Evolutionary conservation across 2,329 filamentous ascomycete genomes (phyloP), one percentile per base, ranked within the genome.

Genomic region (Penicillium italicum): DNA sequence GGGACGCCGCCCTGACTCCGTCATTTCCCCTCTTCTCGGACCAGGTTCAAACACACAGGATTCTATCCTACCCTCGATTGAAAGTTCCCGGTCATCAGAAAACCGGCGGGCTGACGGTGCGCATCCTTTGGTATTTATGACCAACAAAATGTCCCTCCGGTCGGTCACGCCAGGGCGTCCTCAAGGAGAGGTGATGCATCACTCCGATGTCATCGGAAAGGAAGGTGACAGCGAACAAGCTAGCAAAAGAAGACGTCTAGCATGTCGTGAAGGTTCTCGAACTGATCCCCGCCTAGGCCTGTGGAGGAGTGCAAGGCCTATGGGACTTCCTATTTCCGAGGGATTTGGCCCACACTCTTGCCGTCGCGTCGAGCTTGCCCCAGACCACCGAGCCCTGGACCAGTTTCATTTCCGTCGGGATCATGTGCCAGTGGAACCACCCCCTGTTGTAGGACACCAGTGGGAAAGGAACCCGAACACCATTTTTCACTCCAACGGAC

Each of bases 1-100:
- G 51, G 58, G 62, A 30, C 56, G 59, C 42, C 58, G 56, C 12
- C 37, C 60, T 43, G 62, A 61, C 34, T 30, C 55, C 31, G 46
- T 58, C 28, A 55, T 44, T 41, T 50, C 62, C 37, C 57, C 56
- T 48, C 59, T 60, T 45, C 43, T 53, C 49, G 59, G 61, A 42
- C 38, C 57, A 49, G 61, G 46, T 37, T 45, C 58, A 41, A 64
- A 61, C 48, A 57, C 60, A 36, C 69, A 68, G 63, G 67, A 71
- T 46, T 65, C 60, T 42, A 66, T 67, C 44, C 57, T 74, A 14
- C 73, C 71, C 16, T 75, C 73, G 33, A 74, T 76, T 60, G 73
- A 76, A 56, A 53, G 47, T 50, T 48, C 66, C 37, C 54, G 62
- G 47, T 50, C 65, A 36, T 26, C 50, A 47, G 63, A 69, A 38